Evolutionary conservation across 805 yeast genomes (phyloP).

Genomic region (Lachancea lanzarotensis): DNA sequence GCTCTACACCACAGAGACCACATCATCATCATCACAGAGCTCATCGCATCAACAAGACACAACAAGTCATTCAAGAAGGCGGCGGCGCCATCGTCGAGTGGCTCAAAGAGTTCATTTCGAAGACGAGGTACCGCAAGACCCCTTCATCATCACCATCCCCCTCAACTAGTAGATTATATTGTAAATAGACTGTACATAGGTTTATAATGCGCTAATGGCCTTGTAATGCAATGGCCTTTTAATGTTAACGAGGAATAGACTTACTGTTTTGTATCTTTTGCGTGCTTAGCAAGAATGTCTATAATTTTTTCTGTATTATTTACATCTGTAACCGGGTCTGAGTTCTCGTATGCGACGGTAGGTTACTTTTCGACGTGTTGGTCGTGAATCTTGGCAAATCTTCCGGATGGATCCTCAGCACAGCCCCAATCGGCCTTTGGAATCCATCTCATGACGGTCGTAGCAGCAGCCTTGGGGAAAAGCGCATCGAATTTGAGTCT

Average conservation of each 20-base stretch:
- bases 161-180: background rate
- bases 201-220: no score
- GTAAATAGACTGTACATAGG: background rate
- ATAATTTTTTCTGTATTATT: background rate
- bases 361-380: conserved; percentile 41
- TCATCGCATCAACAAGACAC: background rate
- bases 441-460: conserved; percentile 98
- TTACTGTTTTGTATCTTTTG: no score
- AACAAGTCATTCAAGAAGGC: background rate
- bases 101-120: background rate
- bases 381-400: conserved; percentile 89
- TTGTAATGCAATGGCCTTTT: no score
- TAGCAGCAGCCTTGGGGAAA: conserved; percentile 90
- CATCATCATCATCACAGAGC: no score
- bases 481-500: conserved; percentile 91
- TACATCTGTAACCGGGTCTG: background rate
- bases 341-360: no score
- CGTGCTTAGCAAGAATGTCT: no score
- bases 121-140: background rate
- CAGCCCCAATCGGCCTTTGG: conserved; percentile 99
- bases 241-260: no score
- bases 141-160: background rate
- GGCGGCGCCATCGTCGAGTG: no score
- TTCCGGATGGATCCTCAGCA: conserved; percentile 97
- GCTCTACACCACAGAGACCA: no score